Percentiles rank a stretch among this genome's conserved stretches.
These are phyloP conservation scores for Rhynchosporium agropyri DNA, from an alignment of 2,329 filamentous ascomycete genomes.

Conservation along the genomic window DNA sequence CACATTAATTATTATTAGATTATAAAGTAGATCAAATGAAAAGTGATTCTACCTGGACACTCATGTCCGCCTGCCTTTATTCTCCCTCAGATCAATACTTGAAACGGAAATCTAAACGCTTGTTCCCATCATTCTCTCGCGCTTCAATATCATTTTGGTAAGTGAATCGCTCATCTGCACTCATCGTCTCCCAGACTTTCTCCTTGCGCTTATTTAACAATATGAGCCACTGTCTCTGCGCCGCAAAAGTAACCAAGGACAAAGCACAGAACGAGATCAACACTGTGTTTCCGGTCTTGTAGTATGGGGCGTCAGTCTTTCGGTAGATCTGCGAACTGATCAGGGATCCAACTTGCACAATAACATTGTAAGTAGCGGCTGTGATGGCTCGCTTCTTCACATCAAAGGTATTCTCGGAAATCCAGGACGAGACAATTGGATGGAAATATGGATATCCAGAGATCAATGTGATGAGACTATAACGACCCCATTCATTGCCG, in stretches of 20 bases:
- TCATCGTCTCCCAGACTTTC: conserved; percentile 49
- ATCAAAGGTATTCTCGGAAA: conserved; percentile 60
- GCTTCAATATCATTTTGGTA: conserved; percentile 46
- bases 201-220: conserved; percentile 51
- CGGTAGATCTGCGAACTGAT: conserved; percentile 46
- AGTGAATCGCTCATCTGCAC: conserved; percentile 46
- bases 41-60: too few species aligned
- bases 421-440: conserved; percentile 53
- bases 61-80: too few species aligned
- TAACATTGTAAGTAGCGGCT: conserved; percentile 65
- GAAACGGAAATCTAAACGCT: conserved; percentile 40
- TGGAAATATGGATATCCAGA: conserved; percentile 47
- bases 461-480: conserved; percentile 47
- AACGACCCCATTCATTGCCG: conserved; percentile 47
- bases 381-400: conserved; percentile 65
- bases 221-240: conserved; percentile 35
- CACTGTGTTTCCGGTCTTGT: conserved; percentile 56
- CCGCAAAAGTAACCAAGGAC: conserved; percentile 42
- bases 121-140: conserved; percentile 48
- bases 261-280: conserved; percentile 50
- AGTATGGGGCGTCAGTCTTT: conserved; percentile 50
- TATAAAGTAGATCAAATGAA: too few species aligned
- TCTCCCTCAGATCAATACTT: conserved; percentile 4
- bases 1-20: too few species aligned
- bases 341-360: conserved; percentile 49